Conservation (phyloP, 2,329 filamentous ascomycete genomes). For the Trichoderma sp. region DNA sequence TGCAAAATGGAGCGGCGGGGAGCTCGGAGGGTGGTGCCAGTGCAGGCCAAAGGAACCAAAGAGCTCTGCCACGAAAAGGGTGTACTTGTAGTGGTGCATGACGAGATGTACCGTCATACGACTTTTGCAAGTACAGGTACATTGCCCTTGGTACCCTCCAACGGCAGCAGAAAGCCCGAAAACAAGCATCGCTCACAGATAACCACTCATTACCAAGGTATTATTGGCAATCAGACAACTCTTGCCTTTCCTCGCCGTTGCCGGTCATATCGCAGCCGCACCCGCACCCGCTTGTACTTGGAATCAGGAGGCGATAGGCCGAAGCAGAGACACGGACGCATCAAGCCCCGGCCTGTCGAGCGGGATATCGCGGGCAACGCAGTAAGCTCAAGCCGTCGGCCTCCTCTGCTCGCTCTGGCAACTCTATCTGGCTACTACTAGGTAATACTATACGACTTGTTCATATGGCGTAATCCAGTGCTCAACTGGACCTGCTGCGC, state of each 20-base stretch:
- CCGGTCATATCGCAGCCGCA: not conserved
- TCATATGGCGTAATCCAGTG: no score
- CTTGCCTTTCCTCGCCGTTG: not conserved
- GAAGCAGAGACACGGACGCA: not conserved
- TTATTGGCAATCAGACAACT: no score
- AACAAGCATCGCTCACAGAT: not conserved
- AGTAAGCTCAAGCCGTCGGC: no score
- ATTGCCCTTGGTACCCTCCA: conserved; percentile 34
- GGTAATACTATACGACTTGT: no score
- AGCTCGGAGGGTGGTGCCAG: conserved; percentile 14
- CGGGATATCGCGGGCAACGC: conserved; percentile 8
- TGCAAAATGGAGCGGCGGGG: conserved; percentile 23
- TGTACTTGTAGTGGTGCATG: conserved; percentile 42
- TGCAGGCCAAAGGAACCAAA: conserved; percentile 1
- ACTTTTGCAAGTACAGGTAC: conserved; percentile 41
- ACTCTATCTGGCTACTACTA: not conserved
- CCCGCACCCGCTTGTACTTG: not conserved
- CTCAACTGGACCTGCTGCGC: not conserved
- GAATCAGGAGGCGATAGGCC: not conserved
- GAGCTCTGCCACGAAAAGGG: conserved; percentile 31
- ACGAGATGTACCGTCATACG: conserved; percentile 43
- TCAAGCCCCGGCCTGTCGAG: not conserved
- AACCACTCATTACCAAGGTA: no score
- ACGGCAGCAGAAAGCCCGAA: not conserved
- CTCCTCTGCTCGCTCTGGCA: not conserved